Evolutionary conservation across 2,329 filamentous ascomycete species (phyloP), one percentile per base, ranked within the genome.

Genomic region (Thelonectria olida): DNA sequence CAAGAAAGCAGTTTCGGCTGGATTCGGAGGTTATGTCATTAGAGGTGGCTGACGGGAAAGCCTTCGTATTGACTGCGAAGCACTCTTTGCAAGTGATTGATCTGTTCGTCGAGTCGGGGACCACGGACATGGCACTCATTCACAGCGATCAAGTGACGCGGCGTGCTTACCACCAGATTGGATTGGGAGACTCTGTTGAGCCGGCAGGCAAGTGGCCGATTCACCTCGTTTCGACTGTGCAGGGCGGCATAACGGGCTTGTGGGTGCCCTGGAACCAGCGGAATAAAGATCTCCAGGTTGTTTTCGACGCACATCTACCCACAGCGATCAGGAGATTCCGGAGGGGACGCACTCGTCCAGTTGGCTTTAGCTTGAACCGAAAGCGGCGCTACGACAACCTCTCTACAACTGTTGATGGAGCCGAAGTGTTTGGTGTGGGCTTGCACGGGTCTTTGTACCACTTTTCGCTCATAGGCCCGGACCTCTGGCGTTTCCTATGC

Each of bases 391-490:
- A 80, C 64, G 82, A 81, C 7, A 73, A 75, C 6, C 65, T 85
- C 4, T 72, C 76, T 5, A 82, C 76, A 64, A 79, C 79, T 1
- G 63, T 73, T 3, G 80, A 83, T 42, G 81, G 78, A 7, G 77
- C 79, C 5, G 85, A 88, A 62, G 78, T 88, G 58, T 73, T 94
- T 31, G 92, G 91, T 1, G 81, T 90, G 7, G 86, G 85, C 7
- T 82, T 93, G 31, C 88, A 92, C 69, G 92, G 92, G 1, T 87
- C 89, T 0, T 70, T 94, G 22, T 86, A 87, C 63, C 86, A 90
- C 57, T 90, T 97, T 68, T 85, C 85, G 1, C 78, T 94, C 13
- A 78, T 98, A 1, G 79, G 83, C 9, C 70, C 84, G 17, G 76
- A 85, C 2, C 84, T 89, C 7, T 91, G 90, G 86, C 82, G 84